Evolutionary conservation across 148 eudicot genomes (phyloP).

Genomic region (Cornus kousa): DNA sequence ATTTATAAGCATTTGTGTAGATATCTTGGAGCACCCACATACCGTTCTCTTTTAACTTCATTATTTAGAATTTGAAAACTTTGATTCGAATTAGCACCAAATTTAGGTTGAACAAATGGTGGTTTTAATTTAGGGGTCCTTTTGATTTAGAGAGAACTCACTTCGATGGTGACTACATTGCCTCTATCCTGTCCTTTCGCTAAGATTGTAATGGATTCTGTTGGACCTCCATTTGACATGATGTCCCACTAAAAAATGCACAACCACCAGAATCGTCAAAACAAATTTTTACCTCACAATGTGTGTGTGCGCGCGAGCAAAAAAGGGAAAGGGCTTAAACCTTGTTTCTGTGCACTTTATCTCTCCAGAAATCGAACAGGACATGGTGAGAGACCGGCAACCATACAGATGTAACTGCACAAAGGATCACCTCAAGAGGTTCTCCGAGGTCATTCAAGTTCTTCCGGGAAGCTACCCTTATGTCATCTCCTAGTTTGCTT

Average conservation of each 20-base stretch:
- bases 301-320: neutral
- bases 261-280: neutral
- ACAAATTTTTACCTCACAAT: neutral
- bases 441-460: conserved; percentile 85
- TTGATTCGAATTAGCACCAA: neutral
- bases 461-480: conserved; percentile 75
- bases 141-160: conserved; percentile 28
- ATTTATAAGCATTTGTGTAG: conserved; percentile 68
- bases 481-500: conserved; percentile 77
- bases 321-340: conserved; percentile 26
- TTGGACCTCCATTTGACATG: conserved; percentile 58
- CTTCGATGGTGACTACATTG: conserved; percentile 72
- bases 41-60: conserved; percentile 52
- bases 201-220: conserved; percentile 62
- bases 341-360: conserved; percentile 75
- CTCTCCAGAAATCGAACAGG: conserved; percentile 80
- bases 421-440: conserved; percentile 77
- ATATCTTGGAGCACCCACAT: conserved; percentile 87
- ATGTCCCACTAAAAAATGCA: conserved; percentile 76
- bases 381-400: conserved; percentile 66
- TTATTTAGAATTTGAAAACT: conserved; percentile 41
- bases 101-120: neutral
- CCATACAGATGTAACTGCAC: conserved; percentile 83
- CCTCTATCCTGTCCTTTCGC: conserved; percentile 90
- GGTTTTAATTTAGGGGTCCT: neutral